Base-by-base conservation (phyloP, 768 basidiomycete species). In the Suillus alpinus region DNA sequence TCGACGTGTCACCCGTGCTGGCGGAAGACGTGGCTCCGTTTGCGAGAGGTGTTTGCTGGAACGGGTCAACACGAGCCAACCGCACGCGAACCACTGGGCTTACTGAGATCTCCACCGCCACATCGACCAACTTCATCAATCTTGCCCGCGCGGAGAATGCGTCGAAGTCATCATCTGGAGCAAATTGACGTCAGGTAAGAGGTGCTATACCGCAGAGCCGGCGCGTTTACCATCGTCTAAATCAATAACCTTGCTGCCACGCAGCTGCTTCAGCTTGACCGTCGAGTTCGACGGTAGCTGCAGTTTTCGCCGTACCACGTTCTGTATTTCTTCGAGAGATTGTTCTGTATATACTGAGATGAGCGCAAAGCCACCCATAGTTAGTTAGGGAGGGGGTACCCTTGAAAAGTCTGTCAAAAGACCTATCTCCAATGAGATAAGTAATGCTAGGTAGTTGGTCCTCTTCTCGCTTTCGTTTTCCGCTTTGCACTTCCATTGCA, bases 131-230 rank as follows among this genome's bases (percentile, higher is more conserved):
- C 3, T 76, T 71, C 23, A 71, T 58, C 16, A 69, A 69, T 4
- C 72, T 74, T 23, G 84, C 77, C 40, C 82, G 72, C 14, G 80
- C 75, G 59, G 75, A 72, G 71, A 92, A 90, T 2, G 89, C 90
- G 58, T 87, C 86, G 63, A 91, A 92, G 71, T 93, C 91, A 41
- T 88, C 91, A 47, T 91, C 91, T 93, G 58, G 63, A 50, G 49
- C 23, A 44, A 43, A 58, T 44, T 39, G 39, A 39, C 23, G n/a
- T 36, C 10, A 63, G 44, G 57, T 26, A 43, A 60, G 56, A 14
- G 60, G 52, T 43, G 43, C 39, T 4, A 55, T 18, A 26, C 10
- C 4, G 5, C 10, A 55, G 49, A 23, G 37, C 26, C 18, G 53
- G 16, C 36, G 53, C 20, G 16, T 70, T 62, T 65, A 91, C 92